A percentile compares a stretch with the other conserved stretches of the same genome.
These are phyloP conservation scores for Dictyophora rubrovolvata DNA, from an alignment of 768 basidiomycete genomes.

Conservation along the genomic window DNA sequence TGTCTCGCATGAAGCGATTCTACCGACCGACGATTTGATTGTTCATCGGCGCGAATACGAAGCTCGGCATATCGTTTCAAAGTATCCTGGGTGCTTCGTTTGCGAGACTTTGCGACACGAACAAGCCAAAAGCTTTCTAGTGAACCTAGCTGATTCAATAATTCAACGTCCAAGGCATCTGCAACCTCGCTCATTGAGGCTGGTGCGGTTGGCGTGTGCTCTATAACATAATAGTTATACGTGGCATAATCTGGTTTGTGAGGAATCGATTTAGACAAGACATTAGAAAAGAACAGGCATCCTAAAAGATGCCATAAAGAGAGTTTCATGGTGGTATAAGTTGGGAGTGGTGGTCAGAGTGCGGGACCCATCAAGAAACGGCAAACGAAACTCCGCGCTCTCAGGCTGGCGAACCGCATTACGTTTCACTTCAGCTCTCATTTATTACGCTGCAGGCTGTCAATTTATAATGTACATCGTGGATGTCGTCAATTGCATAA, in stretches of 20 bases:
- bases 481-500: neutral
- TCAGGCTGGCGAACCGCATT: too few relatives aligned
- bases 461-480: neutral
- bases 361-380: neutral
- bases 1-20: constrained; percentile 29
- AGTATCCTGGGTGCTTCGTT: constrained; percentile 6
- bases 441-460: neutral
- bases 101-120: constrained; percentile 35
- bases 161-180: constrained; percentile 57
- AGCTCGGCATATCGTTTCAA: constrained; percentile 22
- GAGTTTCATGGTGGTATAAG: constrained; percentile 2
- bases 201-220: constrained; percentile 43
- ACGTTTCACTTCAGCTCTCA: neutral
- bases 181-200: constrained; percentile 54
- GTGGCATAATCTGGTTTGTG: constrained; percentile 32
- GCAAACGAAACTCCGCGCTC: neutral
- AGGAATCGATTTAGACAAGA: neutral
- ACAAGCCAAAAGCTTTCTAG: constrained; percentile 78
- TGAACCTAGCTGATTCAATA: constrained; percentile 84
- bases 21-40: constrained; percentile 28
- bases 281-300: neutral
- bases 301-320: neutral
- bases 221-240: constrained; percentile 77
- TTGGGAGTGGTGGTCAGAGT: neutral
- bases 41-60: constrained; percentile 31